A percentile compares a stretch with the other conserved stretches of the same genome.
Conservation (phyloP, 2,329 filamentous ascomycete genomes). For the Paraphaeosphaeria sporulosa region DNA sequence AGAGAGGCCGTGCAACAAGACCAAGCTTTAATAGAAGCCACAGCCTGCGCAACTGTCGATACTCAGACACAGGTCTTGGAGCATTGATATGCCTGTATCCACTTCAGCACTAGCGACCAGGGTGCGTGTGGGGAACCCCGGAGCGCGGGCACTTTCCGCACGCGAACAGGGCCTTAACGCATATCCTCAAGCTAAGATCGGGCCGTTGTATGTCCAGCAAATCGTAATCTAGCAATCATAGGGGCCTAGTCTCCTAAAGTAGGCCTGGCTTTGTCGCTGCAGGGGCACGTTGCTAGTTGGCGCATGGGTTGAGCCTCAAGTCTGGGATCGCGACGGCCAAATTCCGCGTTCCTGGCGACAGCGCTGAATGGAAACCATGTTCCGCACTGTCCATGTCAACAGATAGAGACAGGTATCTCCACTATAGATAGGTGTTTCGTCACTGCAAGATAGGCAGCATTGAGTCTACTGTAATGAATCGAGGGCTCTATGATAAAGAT, state of each 20-base stretch:
- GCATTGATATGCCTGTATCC: not conserved
- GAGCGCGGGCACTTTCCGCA: slow-evolving; percentile 1
- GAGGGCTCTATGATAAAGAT: no score
- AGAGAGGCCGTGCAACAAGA: not conserved
- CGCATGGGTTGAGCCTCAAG: not conserved
- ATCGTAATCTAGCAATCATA: not conserved
- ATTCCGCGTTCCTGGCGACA: slow-evolving; percentile 1
- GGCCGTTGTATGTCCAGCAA: not conserved
- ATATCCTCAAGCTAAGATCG: not conserved
- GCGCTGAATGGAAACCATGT: not conserved
- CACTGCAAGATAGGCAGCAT: no score
- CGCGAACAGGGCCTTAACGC: not conserved
- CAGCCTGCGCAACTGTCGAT: not conserved
- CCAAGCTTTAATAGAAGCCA: not conserved
- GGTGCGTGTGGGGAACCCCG: slow-evolving; percentile 1
- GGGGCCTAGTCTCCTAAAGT: not conserved
- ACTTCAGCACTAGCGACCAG: not conserved
- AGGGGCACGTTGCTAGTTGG: not conserved
- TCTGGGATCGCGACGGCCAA: not conserved
- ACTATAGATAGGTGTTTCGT: no score
- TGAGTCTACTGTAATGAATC: no score
- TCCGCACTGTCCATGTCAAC: not conserved
- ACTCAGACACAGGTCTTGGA: not conserved
- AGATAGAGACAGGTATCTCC: no score
- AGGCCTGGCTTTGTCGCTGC: not conserved